These are phyloP conservation scores for Zangia roseola DNA, from an alignment of 768 basidiomycete genomes.

Conservation along the genomic window DNA sequence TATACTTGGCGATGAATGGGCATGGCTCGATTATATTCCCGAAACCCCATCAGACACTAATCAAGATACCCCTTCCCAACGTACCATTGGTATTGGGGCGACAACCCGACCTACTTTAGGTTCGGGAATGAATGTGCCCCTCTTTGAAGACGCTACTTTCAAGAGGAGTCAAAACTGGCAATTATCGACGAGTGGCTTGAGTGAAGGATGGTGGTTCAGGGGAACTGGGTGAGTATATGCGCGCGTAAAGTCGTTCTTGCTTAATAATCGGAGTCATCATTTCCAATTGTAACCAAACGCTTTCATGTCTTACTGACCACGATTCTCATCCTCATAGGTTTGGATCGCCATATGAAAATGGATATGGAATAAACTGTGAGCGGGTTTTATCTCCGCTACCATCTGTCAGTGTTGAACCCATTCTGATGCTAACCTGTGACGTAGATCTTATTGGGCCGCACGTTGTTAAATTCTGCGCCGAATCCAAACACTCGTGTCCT, in stretches of 20 bases:
- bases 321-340: constrained; percentile 48
- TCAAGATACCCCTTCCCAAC: constrained; percentile 5
- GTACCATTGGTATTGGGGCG: not conserved
- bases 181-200: constrained; percentile 86
- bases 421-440: not conserved
- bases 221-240: constrained; percentile 73
- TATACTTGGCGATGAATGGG: constrained; percentile 45
- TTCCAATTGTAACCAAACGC: not conserved
- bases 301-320: constrained; percentile 4
- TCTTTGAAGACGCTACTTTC: constrained; percentile 82
- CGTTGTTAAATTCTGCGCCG: constrained; percentile 88
- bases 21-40: constrained; percentile 22
- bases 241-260: not conserved
- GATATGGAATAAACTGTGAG: constrained; percentile 94
- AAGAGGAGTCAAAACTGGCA: constrained; percentile 78
- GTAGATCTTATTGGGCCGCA: constrained; percentile 79
- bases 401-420: not conserved
- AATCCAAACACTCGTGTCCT: constrained; percentile 74
- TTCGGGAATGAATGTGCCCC: constrained; percentile 16
- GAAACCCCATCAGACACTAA: not conserved
- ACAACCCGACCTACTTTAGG: not conserved
- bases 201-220: constrained; percentile 80
- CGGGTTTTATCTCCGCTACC: not conserved
- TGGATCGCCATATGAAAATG: constrained; percentile 77
- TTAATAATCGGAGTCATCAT: not conserved